A percentile compares a stretch with the other conserved stretches of the same genome.
phyloP scores from a whole-genome alignment of 345 rosid genomes.

The Gossypium raimondii region DNA sequence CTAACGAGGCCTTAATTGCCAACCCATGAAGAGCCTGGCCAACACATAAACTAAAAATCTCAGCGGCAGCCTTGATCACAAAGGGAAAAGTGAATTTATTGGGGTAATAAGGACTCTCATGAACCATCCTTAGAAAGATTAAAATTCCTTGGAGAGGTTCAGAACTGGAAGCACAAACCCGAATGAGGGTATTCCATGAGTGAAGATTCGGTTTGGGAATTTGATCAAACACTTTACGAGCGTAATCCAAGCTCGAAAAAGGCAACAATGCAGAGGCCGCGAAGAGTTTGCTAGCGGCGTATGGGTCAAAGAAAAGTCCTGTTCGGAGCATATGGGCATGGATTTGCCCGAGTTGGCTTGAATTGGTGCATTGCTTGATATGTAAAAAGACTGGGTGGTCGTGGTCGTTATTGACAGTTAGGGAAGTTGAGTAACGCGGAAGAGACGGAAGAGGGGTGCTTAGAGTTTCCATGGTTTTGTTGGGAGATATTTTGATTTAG shows the following conservation, averaged over 20 bases:
- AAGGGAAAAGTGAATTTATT: constrained; percentile 69
- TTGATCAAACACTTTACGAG: constrained; percentile 63
- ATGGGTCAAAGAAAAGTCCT: constrained; percentile 39
- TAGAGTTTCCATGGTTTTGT: constrained; percentile 25
- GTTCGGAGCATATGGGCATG: constrained; percentile 63
- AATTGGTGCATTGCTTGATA: constrained; percentile 36
- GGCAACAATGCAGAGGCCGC: constrained; percentile 29
- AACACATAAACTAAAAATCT: constrained; percentile 24
- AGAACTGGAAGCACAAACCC: constrained; percentile 53
- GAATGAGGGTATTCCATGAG: constrained; percentile 69
- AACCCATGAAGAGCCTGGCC: constrained; percentile 62
- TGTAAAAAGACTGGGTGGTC: constrained; percentile 28
- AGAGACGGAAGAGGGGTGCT: constrained; percentile 31
- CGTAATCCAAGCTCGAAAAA: constrained; percentile 55
- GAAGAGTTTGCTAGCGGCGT: constrained; percentile 55
- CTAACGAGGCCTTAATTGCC: constrained; percentile 46
- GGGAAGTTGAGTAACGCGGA: constrained; percentile 30
- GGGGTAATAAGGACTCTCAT: constrained; percentile 37
- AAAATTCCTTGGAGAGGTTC: constrained; percentile 44
- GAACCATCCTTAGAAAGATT: constrained; percentile 46
- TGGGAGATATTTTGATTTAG: neutral
- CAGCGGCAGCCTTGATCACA: constrained; percentile 55
- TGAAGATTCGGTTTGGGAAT: constrained; percentile 64
- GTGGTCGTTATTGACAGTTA: constrained; percentile 31
- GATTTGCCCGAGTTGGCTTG: constrained; percentile 44